phyloP scores from a whole-genome alignment of 2,329 filamentous ascomycete genomes.

The Chaetomiaceae sp. region DNA sequence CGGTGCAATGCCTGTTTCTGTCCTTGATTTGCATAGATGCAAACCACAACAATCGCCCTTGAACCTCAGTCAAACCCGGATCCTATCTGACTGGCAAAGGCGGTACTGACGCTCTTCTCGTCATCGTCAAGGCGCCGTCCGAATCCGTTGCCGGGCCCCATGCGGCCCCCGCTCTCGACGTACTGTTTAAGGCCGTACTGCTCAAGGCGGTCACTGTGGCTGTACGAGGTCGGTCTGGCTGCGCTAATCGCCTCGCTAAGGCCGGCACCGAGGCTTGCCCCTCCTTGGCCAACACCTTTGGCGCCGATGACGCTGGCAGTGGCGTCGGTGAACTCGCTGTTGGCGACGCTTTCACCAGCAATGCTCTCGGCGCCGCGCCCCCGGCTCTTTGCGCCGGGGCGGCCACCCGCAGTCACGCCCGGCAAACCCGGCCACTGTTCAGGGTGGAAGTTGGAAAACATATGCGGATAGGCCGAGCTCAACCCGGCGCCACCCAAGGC shows the following conservation, averaged over 20 bases:
- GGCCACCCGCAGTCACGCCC: slow-evolving; percentile 56
- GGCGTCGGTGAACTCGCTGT: slow-evolving; percentile 82
- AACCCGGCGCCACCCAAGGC: slow-evolving; percentile 82
- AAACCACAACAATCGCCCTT: slow-evolving; percentile 11
- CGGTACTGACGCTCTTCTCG: slow-evolving; percentile 91
- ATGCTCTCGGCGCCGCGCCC: slow-evolving; percentile 70
- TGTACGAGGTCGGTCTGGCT: slow-evolving; percentile 57
- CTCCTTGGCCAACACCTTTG: slow-evolving; percentile 74
- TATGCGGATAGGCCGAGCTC: slow-evolving; percentile 78
- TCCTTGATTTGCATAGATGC: slow-evolving; percentile 17
- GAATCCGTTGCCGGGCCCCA: slow-evolving; percentile 62
- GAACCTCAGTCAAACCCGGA: slow-evolving; percentile 47
- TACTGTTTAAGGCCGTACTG: slow-evolving; percentile 94
- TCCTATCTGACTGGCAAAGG: slow-evolving; percentile 90
- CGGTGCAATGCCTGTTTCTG: slow-evolving; percentile 11
- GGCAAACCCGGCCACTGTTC: slow-evolving; percentile 84
- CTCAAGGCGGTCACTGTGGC: slow-evolving; percentile 85
- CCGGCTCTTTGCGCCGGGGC: slow-evolving; percentile 61
- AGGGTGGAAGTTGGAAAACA: slow-evolving; percentile 88
- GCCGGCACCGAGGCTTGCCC: slow-evolving; percentile 80
- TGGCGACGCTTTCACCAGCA: slow-evolving; percentile 87
- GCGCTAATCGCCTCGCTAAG: slow-evolving; percentile 69
- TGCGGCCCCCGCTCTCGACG: slow-evolving; percentile 76
- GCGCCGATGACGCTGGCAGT: slow-evolving; percentile 73
- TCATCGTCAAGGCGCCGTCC: slow-evolving; percentile 80